Evolutionary conservation across 345 rosid species (phyloP).

Genomic region (Moringa oleifera): DNA sequence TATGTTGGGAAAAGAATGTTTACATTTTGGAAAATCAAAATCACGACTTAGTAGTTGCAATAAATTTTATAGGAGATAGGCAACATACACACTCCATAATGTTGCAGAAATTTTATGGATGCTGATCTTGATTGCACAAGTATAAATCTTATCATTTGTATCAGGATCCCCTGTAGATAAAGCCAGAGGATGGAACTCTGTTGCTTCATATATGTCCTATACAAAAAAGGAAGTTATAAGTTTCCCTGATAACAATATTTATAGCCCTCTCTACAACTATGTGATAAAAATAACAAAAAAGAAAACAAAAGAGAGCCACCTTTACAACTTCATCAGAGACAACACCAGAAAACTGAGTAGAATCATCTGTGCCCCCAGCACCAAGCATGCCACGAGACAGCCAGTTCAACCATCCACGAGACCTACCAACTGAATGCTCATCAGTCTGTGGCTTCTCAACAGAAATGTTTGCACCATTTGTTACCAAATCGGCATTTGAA

Average conservation of each 20-base stretch:
- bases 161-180: constrained; percentile 34
- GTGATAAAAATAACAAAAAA: no score
- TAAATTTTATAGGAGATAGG: constrained; percentile 9
- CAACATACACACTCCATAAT: constrained; percentile 42
- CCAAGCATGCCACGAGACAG: constrained; percentile 98
- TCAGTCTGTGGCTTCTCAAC: constrained; percentile 54
- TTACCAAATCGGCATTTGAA: constrained; percentile 26
- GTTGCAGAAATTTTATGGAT: constrained; percentile 45
- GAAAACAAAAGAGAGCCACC: constrained; percentile 47
- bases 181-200: constrained; percentile 60
- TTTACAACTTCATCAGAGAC: constrained; percentile 90
- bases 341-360: constrained; percentile 88
- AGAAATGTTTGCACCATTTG: constrained; percentile 20
- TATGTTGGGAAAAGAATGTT: no score
- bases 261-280: constrained; percentile 7
- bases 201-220: constrained; percentile 91
- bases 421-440: constrained; percentile 44
- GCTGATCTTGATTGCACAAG: constrained; percentile 48
- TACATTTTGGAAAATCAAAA: background rate
- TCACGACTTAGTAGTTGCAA: background rate
- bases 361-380: constrained; percentile 95
- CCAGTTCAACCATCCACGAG: constrained; percentile 97
- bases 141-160: constrained; percentile 42
- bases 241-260: constrained; percentile 9
- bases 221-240: constrained; percentile 15